Conservation (phyloP, 371 early-diverging fungal species). For the Haplosporangium sp. region DNA sequence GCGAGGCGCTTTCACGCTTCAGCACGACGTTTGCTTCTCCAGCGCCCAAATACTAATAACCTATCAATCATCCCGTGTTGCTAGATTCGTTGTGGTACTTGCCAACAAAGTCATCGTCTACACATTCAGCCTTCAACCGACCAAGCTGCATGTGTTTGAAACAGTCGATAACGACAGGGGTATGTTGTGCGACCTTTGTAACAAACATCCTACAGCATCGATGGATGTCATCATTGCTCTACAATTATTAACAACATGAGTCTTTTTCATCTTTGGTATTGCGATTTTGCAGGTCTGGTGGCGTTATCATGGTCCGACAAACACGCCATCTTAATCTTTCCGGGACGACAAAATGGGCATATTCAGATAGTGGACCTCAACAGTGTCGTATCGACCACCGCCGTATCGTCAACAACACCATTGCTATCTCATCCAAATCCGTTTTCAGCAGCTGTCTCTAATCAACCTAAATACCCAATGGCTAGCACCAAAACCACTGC, state of each 20-base stretch:
- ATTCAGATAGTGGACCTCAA: conserved; percentile 88
- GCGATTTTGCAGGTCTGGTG: conserved; percentile 61
- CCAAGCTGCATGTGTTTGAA: conserved; percentile 84
- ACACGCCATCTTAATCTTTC: conserved; percentile 77
- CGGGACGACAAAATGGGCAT: conserved; percentile 85
- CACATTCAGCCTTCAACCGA: conserved; percentile 76
- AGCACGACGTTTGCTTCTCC: not conserved
- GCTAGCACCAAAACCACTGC: conserved; percentile 60
- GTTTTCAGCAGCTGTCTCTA: conserved; percentile 5
- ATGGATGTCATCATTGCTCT: not conserved
- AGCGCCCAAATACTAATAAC: not conserved
- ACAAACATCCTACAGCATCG: not conserved
- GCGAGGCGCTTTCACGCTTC: not conserved
- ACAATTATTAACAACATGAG: not conserved
- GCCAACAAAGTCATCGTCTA: conserved; percentile 88
- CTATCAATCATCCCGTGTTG: not conserved
- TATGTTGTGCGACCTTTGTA: conserved; percentile 17
- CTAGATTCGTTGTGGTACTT: conserved; percentile 82
- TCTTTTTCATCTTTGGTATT: not conserved
- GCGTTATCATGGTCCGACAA: conserved; percentile 71
- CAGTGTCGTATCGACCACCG: conserved; percentile 60
- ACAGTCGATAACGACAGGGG: conserved; percentile 87
- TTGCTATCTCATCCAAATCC: conserved; percentile 54
- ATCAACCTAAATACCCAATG: conserved; percentile 50
- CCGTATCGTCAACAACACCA: conserved; percentile 30